phyloP scores from a whole-genome alignment of 2,329 filamentous ascomycete genomes.

The Fusarium annulatum region DNA sequence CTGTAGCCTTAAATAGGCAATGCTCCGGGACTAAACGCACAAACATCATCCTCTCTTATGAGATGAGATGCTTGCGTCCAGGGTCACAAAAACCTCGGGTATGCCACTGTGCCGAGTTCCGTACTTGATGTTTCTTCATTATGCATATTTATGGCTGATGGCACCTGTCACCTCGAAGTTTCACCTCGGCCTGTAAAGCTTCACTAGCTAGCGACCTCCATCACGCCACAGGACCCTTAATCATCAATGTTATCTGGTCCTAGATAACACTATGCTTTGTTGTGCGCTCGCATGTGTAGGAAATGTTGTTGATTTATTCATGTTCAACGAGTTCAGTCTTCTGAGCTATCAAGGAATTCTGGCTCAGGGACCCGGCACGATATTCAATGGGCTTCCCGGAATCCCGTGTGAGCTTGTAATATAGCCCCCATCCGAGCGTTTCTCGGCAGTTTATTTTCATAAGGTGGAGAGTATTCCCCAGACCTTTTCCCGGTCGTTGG shows the following conservation, averaged over 20 bases:
- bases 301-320: rapidly evolving
- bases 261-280: background rate
- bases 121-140: background rate
- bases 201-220: background rate
- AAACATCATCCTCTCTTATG: background rate
- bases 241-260: background rate
- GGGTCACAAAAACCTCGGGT: no score
- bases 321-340: background rate
- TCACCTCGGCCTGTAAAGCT: background rate
- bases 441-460: background rate
- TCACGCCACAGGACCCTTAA: no score
- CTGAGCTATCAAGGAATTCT: background rate
- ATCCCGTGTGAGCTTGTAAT: background rate
- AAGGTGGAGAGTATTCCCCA: background rate
- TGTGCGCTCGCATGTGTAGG: rapidly evolving
- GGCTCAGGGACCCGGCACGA: background rate
- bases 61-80: background rate
- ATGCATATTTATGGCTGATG: background rate
- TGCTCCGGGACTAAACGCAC: background rate
- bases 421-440: background rate
- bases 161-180: background rate
- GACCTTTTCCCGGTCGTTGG: no score
- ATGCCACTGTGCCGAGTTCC: background rate
- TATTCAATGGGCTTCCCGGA: background rate
- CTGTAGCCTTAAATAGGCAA: background rate